phyloP scores from a whole-genome alignment of 2,329 filamentous ascomycete genomes.

The Spiromastix sp. region DNA sequence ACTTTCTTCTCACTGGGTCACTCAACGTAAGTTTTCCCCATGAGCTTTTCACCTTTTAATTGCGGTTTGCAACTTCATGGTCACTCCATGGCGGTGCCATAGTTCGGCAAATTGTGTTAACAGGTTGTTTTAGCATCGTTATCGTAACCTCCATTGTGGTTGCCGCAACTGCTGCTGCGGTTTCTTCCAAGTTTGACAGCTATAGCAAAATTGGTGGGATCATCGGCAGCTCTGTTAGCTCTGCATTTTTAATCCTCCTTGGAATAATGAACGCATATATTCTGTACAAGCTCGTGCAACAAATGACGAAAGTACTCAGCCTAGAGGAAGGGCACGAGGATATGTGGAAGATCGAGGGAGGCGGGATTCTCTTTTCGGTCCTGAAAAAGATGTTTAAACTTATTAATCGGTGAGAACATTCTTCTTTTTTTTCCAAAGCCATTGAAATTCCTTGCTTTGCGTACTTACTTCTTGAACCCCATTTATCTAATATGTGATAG shows the following conservation, averaged over 20 bases:
- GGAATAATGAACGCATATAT: slow-evolving; percentile 82
- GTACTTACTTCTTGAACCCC: not conserved
- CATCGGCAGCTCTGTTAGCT: slow-evolving; percentile 78
- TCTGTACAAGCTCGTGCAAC: slow-evolving; percentile 61
- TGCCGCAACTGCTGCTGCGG: slow-evolving; percentile 76
- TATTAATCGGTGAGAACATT: slow-evolving; percentile 39
- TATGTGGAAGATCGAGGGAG: slow-evolving; percentile 62
- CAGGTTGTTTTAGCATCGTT: slow-evolving; percentile 65
- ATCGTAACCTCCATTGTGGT: slow-evolving; percentile 84
- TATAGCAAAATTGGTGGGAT: slow-evolving; percentile 78
- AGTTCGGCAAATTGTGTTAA: too few relatives aligned
- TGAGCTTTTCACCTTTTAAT: too few relatives aligned
- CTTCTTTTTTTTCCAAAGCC: too few relatives aligned
- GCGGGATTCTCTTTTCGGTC: slow-evolving; percentile 61
- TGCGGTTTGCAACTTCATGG: too few relatives aligned
- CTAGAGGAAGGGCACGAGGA: slow-evolving; percentile 36
- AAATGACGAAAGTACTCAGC: slow-evolving; percentile 53
- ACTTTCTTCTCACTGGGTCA: slow-evolving; percentile 93
- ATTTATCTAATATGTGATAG: slow-evolving; percentile 13
- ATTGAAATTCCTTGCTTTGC: too few relatives aligned
- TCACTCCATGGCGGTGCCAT: too few relatives aligned
- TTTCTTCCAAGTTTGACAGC: slow-evolving; percentile 67
- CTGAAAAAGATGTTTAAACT: slow-evolving; percentile 69
- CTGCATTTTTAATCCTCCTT: slow-evolving; percentile 70
- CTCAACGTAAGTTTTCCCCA: slow-evolving; percentile 49